Percentiles rank a stretch among this genome's conserved stretches.
Evolutionary conservation across 352 stramenopile genomes (phyloP).

Genomic region (Phytopythium delawarense): DNA sequence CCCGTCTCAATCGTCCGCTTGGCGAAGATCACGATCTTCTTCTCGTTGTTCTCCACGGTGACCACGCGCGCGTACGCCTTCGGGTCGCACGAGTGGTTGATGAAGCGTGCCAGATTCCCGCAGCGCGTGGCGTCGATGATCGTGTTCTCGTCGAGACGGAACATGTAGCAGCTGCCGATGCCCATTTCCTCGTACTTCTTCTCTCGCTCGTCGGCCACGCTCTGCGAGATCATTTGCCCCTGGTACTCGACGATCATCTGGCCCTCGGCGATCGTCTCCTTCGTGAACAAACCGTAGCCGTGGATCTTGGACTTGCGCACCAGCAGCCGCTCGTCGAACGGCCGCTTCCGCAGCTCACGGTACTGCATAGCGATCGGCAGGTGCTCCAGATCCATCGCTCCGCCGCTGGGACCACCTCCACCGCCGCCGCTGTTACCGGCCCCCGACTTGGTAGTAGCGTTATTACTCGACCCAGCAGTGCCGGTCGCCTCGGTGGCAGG

Average conservation of each 20-base stretch:
- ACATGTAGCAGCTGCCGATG: constrained; percentile 97
- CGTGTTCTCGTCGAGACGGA: constrained; percentile 91
- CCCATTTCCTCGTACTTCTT: constrained; percentile 92
- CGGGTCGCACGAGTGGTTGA: constrained; percentile 95
- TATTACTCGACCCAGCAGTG: background rate
- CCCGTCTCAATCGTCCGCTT: constrained; percentile 88
- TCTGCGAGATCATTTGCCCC: constrained; percentile 90
- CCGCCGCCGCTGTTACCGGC: constrained; percentile 9
- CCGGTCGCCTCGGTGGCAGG: constrained; percentile 3
- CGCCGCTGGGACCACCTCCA: constrained; percentile 17
- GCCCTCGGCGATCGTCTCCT: constrained; percentile 85
- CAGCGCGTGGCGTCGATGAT: constrained; percentile 94
- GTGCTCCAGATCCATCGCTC: constrained; percentile 79
- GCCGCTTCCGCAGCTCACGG: constrained; percentile 86
- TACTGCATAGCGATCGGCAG: constrained; percentile 90
- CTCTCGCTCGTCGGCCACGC: constrained; percentile 92
- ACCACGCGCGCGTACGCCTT: constrained; percentile 94
- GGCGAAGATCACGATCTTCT: constrained; percentile 96
- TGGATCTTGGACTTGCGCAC: constrained; percentile 95
- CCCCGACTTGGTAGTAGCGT: constrained; percentile 7
- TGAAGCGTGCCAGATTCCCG: constrained; percentile 94
- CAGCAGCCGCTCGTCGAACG: constrained; percentile 88
- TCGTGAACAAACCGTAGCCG: constrained; percentile 95
- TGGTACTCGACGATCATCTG: constrained; percentile 98
- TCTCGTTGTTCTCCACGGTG: constrained; percentile 79